Base-by-base conservation (phyloP, 306 rosid species). In the Notholithocarpus densiflorus region DNA sequence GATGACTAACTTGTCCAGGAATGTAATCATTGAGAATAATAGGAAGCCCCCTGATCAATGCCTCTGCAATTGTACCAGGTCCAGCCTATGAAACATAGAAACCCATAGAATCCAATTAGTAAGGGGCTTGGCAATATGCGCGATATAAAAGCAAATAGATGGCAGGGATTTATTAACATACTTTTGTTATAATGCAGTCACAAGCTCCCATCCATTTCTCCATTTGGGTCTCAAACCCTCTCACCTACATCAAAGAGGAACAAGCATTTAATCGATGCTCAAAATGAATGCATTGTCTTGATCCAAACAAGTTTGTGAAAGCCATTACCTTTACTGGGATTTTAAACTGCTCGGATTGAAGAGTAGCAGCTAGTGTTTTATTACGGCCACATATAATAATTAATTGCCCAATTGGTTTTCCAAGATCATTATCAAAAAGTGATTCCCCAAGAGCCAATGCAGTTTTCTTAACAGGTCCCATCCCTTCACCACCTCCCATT, bases 401-500 rank as follows among this genome's bases (percentile, higher is more conserved):
- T 57, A 96, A 66, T 82, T 96, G 99, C 26, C 97, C 99, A 12
- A 96, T 88, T 57, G 97, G 90, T 75, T 91, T 91, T 68, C 85
- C 91, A 37, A 64, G 64, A 76, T 83, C 90, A 79, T 87, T 86
- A 59, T 93, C 91, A 56, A 72, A 87, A 70, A 96, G 98, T 62
- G 94, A 61, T 68, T 93, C 92, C 26, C 81, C 94, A n/a, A 96
- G 86, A 70, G 99, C 99, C 84, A 75, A 90, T 32, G 98, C 99
- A 71, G 99, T 96, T 88, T 96, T 88, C 90, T 89, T 88, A 32
- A 96, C 99, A 65, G 99, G 99, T 14, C 99, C 99, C 98, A 96
- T 93, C 78, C 99, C 99, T 89, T 96, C 99, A 24, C 98, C 99
- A 10, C 99, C 99, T 10, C 98, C 99, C 99, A 93, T 96, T 60